Conservation (phyloP, 1,284 basidiomycete genomes). For the Trametes polyzona region DNA sequence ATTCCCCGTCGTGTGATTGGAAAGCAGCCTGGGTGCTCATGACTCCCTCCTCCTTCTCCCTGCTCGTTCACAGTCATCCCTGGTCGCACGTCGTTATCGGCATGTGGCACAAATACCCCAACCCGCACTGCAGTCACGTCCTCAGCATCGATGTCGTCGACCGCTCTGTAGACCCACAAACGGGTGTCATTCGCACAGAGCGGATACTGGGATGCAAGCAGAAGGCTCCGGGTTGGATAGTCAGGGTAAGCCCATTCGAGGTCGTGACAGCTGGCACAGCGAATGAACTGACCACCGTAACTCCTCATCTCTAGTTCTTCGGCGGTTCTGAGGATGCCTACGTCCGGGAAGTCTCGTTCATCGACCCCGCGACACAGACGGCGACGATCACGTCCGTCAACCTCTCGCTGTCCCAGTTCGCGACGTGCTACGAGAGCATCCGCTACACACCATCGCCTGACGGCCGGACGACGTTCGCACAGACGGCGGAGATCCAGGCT, state of each 20-base stretch:
- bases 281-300: conserved; percentile 6
- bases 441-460: conserved; percentile 75
- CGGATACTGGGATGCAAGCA: conserved; percentile 86
- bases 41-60: not conserved
- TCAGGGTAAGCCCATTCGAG: conserved; percentile 60
- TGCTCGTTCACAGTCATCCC: conserved; percentile 62
- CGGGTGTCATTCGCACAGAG: conserved; percentile 89
- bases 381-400: conserved; percentile 89
- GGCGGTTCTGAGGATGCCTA: conserved; percentile 93
- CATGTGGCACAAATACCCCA: conserved; percentile 96
- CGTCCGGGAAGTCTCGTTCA: conserved; percentile 91
- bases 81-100: conserved; percentile 88
- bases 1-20: conserved; percentile 7
- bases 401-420: conserved; percentile 88
- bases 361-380: conserved; percentile 79
- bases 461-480: conserved; percentile 68
- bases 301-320: conserved; percentile 59
- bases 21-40: conserved; percentile 25
- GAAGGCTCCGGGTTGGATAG: conserved; percentile 82
- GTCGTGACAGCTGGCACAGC: not conserved
- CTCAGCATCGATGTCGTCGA: conserved; percentile 89
- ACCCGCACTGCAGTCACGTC: conserved; percentile 91
- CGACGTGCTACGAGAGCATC: conserved; percentile 88
- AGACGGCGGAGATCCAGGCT: conserved; percentile 86
- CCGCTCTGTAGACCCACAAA: conserved; percentile 79